Conservation (phyloP, 805 yeast species). For the Saccharomycopsis olivae region DNA sequence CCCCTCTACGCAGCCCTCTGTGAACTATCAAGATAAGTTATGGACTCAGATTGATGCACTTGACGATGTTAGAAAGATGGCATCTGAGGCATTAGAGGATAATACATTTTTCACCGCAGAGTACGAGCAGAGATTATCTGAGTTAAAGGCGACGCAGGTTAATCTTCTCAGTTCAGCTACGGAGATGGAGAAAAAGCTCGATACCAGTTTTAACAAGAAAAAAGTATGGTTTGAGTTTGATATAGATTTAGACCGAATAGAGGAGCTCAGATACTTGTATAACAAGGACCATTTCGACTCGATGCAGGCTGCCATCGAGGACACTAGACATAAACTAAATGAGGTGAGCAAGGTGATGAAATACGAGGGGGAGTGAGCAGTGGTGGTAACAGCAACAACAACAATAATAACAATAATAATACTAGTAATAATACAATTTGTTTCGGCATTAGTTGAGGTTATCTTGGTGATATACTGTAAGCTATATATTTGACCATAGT, state of each 20-base stretch:
- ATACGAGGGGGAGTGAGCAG: not conserved
- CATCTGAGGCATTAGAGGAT: slow-evolving; percentile 32
- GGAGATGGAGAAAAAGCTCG: slow-evolving; percentile 13
- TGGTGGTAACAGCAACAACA: not conserved
- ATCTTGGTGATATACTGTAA: too few species aligned
- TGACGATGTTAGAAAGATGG: slow-evolving; percentile 63
- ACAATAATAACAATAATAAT: too few species aligned
- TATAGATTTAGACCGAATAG: slow-evolving; percentile 14
- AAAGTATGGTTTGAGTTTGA: slow-evolving; percentile 18
- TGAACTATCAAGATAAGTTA: slow-evolving; percentile 60
- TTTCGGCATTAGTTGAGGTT: too few species aligned
- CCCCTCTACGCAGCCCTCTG: slow-evolving; percentile 46
- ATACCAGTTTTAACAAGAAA: slow-evolving; percentile 9
- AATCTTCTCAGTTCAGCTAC: slow-evolving; percentile 12
- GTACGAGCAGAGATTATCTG: slow-evolving; percentile 20
- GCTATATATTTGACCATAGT: too few species aligned
- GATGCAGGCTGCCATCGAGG: slow-evolving; percentile 10
- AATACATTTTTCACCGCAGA: slow-evolving; percentile 40
- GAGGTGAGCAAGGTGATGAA: slow-evolving; percentile 9
- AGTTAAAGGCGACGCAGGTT: slow-evolving; percentile 12
- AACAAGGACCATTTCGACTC: slow-evolving; percentile 14
- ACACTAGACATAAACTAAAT: slow-evolving; percentile 9
- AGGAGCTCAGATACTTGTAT: slow-evolving; percentile 15
- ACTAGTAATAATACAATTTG: too few species aligned
- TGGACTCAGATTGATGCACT: slow-evolving; percentile 86